Percentiles rank a stretch among this genome's conserved stretches.
Conservation (phyloP, 2,329 filamentous ascomycete genomes). For the Helotiales sp. region DNA sequence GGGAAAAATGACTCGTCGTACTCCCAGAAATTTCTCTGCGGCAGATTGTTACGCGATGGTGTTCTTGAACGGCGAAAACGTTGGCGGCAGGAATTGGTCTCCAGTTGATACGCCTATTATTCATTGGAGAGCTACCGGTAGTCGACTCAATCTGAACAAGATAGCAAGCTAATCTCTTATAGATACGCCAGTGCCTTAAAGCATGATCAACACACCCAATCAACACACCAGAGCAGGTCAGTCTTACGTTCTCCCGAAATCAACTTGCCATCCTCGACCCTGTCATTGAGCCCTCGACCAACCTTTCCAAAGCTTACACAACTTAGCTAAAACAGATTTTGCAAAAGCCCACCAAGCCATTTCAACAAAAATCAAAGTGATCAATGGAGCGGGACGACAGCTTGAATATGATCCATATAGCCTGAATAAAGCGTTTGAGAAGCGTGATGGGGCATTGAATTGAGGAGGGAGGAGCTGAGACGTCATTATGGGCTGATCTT, state of each 20-base stretch:
- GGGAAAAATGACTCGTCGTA: conserved; percentile 58
- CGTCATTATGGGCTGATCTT: neutral
- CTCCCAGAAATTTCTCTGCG: conserved; percentile 60
- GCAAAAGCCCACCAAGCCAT: neutral
- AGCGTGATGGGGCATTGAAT: neutral
- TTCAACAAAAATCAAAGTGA: neutral
- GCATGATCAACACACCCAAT: neutral
- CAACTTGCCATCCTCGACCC: neutral
- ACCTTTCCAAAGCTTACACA: neutral
- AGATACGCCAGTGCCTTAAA: neutral
- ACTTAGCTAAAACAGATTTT: neutral
- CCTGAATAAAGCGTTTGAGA: neutral
- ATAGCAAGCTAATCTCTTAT: neutral
- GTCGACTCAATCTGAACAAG: too few relatives aligned
- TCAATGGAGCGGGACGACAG: neutral
- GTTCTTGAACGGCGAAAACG: conserved; percentile 44
- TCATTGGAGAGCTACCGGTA: too few relatives aligned
- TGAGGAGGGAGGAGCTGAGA: neutral
- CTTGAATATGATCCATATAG: neutral
- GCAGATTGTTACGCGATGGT: conserved; percentile 55
- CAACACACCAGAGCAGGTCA: too few relatives aligned
- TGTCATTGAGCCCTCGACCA: neutral
- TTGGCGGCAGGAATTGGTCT: conserved; percentile 7
- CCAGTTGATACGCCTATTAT: neutral
- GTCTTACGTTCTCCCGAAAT: too few relatives aligned